Evolutionary conservation across 306 rosid species (phyloP).

Genomic region (Cicer pinnatifidum): DNA sequence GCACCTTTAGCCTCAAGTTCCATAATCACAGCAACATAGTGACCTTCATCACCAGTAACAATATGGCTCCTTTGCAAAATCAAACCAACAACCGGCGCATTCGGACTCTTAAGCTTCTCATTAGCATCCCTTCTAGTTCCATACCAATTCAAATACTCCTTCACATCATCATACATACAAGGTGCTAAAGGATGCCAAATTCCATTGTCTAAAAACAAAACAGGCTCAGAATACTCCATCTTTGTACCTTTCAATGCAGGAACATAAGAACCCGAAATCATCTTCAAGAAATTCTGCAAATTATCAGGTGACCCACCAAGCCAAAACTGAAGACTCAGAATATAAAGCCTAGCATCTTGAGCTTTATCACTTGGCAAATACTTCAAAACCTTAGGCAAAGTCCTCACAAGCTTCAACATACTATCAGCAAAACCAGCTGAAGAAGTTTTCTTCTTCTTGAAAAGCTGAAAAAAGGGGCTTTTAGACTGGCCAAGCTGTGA

Average conservation of each 20-base stretch:
- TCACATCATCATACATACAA: slow-evolving; percentile 95
- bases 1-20: slow-evolving; percentile 97
- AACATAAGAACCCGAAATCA: slow-evolving; percentile 84
- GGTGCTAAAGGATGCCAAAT: slow-evolving; percentile 99
- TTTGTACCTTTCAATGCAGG: slow-evolving; percentile 78
- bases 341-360: slow-evolving; percentile 92
- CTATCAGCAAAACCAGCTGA: slow-evolving; percentile 96
- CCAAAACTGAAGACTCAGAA: slow-evolving; percentile 94
- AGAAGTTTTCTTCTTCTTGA: slow-evolving; percentile 78
- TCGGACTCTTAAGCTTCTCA: slow-evolving; percentile 75
- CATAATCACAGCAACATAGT: slow-evolving; percentile 97
- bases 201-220: slow-evolving; percentile 84
- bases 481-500: slow-evolving; percentile 94
- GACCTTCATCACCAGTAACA: slow-evolving; percentile 97
- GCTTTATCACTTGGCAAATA: slow-evolving; percentile 96
- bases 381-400: slow-evolving; percentile 92
- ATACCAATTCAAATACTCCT: slow-evolving; percentile 97
- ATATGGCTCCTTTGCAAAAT: slow-evolving; percentile 95
- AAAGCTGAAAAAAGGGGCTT: slow-evolving; percentile 86
- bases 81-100: slow-evolving; percentile 72
- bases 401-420: slow-evolving; percentile 96
- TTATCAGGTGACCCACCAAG: slow-evolving; percentile 98
- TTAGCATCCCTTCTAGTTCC: slow-evolving; percentile 89
- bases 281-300: slow-evolving; percentile 82
- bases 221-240: slow-evolving; percentile 87